Percentiles rank a stretch among this genome's conserved stretches.
Conservation (phyloP, 2,329 filamentous ascomycete species). For the Alternaria alternata region DNA sequence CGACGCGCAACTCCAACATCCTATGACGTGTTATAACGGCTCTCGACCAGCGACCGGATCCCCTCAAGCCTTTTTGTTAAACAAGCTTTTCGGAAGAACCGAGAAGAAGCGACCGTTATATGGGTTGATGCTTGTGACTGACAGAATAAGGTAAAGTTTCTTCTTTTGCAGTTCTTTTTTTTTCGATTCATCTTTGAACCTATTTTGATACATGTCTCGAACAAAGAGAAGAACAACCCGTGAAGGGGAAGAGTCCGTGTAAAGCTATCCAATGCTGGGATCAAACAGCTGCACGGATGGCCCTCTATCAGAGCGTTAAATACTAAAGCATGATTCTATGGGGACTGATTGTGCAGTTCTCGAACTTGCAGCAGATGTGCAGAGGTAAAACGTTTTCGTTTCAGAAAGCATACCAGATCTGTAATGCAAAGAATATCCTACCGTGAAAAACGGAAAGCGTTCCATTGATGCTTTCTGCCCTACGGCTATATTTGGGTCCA, state of each 20-base stretch:
- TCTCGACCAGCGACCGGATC: background rate
- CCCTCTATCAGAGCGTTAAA: background rate
- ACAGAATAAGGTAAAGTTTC: background rate
- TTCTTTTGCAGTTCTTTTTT: background rate
- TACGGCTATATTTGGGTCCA: background rate
- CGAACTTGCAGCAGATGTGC: background rate
- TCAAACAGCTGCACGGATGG: background rate
- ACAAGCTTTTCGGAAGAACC: background rate
- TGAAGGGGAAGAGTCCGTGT: background rate
- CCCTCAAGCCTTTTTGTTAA: background rate
- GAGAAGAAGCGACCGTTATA: background rate
- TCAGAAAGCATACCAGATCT: background rate
- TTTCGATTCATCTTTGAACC: background rate
- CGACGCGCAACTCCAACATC: background rate
- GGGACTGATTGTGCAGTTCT: background rate
- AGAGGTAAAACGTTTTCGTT: background rate
- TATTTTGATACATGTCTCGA: background rate
- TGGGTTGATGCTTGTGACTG: background rate
- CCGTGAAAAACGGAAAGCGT: no score
- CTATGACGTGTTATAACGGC: background rate
- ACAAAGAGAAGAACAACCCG: background rate
- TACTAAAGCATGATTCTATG: background rate
- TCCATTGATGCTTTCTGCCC: background rate
- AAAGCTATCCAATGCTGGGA: no score
- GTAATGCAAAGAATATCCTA: background rate